phyloP scores from a whole-genome alignment of 148 eudicot species.

The Amaranthus cruentus region DNA sequence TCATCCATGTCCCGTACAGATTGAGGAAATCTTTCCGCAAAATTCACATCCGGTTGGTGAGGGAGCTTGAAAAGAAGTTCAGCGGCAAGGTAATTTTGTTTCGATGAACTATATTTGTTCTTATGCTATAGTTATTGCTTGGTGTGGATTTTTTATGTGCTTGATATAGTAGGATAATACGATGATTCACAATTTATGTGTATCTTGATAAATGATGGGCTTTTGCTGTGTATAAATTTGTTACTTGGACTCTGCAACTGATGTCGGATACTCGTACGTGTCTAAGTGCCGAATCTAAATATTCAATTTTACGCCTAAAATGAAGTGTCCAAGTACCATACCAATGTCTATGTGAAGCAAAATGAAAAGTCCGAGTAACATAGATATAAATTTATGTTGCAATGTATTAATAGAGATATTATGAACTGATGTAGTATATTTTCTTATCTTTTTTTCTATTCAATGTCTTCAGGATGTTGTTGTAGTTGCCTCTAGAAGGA shows the following conservation, averaged over 20 bases:
- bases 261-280: no score
- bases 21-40: constrained; percentile 80
- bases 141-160: no score
- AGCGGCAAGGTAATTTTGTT: constrained; percentile 66
- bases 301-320: no score
- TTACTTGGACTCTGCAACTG: neutral
- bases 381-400: no score
- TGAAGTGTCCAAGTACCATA: no score
- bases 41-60: constrained; percentile 60
- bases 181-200: no score
- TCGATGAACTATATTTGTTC: neutral
- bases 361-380: no score
- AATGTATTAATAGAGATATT: neutral
- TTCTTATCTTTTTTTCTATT: neutral
- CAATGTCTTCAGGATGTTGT: constrained; percentile 60
- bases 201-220: no score
- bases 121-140: no score
- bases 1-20: constrained; percentile 80
- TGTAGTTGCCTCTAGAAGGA: constrained; percentile 74
- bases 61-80: constrained; percentile 94
- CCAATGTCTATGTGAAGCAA: no score
- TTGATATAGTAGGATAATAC: no score
- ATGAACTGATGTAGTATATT: neutral
- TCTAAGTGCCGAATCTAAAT: no score
- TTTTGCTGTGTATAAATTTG: neutral